phyloP scores from a whole-genome alignment of 2,329 filamentous ascomycete genomes.

The Fusarium globosum region DNA sequence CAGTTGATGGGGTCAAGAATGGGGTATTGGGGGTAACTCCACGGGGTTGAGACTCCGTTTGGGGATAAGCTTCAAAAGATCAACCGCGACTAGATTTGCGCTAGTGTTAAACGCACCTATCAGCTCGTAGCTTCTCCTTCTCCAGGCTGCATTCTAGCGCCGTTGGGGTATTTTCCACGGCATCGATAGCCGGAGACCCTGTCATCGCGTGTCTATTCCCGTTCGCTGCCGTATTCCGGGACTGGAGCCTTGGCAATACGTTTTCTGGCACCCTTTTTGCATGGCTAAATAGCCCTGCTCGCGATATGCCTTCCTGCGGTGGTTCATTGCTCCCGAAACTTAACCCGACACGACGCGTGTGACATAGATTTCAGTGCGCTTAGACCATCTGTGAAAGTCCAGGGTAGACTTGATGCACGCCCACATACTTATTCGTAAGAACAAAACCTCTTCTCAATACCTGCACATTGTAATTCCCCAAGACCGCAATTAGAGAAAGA shows the following conservation, averaged over 20 bases:
- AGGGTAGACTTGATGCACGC: not conserved
- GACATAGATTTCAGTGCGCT: not conserved
- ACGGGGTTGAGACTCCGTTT: not conserved
- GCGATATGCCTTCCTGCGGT: no score
- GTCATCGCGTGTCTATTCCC: not conserved
- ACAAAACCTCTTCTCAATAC: not conserved
- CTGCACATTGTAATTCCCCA: no score
- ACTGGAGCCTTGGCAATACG: not conserved
- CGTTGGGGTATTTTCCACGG: not conserved
- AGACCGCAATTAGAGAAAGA: not conserved
- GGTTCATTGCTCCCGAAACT: not conserved
- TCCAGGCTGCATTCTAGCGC: not conserved
- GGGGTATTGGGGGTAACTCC: not conserved
- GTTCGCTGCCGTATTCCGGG: not conserved
- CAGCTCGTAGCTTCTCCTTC: not conserved
- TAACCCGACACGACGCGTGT: no score
- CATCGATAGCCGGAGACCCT: not conserved
- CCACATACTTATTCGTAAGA: no score
- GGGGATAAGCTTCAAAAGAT: not conserved
- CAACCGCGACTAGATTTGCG: not conserved
- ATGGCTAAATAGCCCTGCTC: not conserved
- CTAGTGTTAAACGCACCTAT: slow-evolving; percentile 1
- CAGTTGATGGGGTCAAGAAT: not conserved
- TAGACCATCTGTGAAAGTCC: not conserved
- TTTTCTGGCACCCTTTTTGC: not conserved